A percentile compares a stretch with the other conserved stretches of the same genome.
phyloP scores from a whole-genome alignment of 148 eudicot genomes.

The Heliosperma pusillum region DNA sequence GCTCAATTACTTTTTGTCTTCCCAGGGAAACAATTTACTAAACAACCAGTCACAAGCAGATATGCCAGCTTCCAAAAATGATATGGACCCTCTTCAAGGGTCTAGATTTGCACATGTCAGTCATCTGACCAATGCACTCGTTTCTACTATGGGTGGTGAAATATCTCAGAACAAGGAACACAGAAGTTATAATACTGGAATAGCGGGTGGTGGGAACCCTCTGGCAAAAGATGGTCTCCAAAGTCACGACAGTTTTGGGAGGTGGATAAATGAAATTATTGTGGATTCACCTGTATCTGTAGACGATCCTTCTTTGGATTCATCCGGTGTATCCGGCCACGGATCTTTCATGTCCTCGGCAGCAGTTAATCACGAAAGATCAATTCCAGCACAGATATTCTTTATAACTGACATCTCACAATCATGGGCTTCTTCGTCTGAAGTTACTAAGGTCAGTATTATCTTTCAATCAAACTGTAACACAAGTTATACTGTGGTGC shows the following conservation, averaged over 20 bases:
- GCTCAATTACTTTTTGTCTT: constrained; percentile 15
- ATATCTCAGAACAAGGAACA: constrained; percentile 24
- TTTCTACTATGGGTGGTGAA: constrained; percentile 32
- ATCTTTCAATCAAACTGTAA: neutral
- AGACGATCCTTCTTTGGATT: constrained; percentile 38
- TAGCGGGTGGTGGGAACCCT: constrained; percentile 24
- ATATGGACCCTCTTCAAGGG: constrained; percentile 27
- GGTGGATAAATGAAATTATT: constrained; percentile 59
- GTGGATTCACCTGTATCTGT: constrained; percentile 57
- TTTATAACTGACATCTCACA: constrained; percentile 75
- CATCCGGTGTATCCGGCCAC: constrained; percentile 38
- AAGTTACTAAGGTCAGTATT: constrained; percentile 76
- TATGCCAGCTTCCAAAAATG: constrained; percentile 24
- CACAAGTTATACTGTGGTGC: neutral
- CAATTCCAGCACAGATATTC: constrained; percentile 51
- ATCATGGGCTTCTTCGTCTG: constrained; percentile 61
- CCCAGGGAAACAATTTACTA: constrained; percentile 37
- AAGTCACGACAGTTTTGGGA: constrained; percentile 69
- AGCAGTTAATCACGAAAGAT: constrained; percentile 25
- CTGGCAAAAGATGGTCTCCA: constrained; percentile 37
- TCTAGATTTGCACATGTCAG: constrained; percentile 23
- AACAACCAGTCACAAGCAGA: constrained; percentile 33
- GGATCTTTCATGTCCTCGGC: constrained; percentile 36
- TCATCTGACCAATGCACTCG: constrained; percentile 21
- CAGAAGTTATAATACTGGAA: constrained; percentile 25